Conservation (phyloP, 1,284 basidiomycete species). For the Cryptococcus sp. region DNA sequence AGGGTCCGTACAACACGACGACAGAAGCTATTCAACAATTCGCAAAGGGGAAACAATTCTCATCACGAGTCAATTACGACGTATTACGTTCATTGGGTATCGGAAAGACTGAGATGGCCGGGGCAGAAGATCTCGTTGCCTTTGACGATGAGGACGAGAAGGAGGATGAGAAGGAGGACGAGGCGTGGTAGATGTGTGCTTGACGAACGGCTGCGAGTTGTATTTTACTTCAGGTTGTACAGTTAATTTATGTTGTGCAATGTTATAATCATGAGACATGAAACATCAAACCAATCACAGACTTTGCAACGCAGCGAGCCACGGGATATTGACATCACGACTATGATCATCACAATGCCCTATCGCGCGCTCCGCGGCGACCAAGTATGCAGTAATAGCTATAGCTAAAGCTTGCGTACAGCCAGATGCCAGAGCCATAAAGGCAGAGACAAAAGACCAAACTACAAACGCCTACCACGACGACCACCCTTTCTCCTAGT, state of each 20-base stretch:
- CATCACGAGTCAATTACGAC: conserved; percentile 43
- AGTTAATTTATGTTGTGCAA: no score
- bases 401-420: conserved; percentile 2
- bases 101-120: conserved; percentile 4
- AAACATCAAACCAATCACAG: background rate
- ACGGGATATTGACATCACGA: conserved; percentile 27
- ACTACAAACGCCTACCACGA: conserved; percentile 94
- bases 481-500: conserved; percentile 99
- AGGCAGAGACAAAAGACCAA: background rate
- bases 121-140: conserved; percentile 5
- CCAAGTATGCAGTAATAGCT: conserved; percentile 9
- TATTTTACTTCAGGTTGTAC: no score
- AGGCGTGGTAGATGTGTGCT: conserved; percentile 1
- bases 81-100: conserved; percentile 31
- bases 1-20: conserved; percentile 35
- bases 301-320: conserved; percentile 14
- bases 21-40: conserved; percentile 40
- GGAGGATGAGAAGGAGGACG: conserved; percentile 9
- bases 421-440: background rate
- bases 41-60: conserved; percentile 41
- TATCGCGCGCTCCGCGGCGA: conserved; percentile 28
- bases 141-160: conserved; percentile 14
- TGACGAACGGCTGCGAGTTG: no score
- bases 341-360: conserved; percentile 8
- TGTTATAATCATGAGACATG: conserved; percentile 22